These are phyloP conservation scores for Phytophthora melonis DNA, from an alignment of 352 stramenopile species.

Conservation along the genomic window DNA sequence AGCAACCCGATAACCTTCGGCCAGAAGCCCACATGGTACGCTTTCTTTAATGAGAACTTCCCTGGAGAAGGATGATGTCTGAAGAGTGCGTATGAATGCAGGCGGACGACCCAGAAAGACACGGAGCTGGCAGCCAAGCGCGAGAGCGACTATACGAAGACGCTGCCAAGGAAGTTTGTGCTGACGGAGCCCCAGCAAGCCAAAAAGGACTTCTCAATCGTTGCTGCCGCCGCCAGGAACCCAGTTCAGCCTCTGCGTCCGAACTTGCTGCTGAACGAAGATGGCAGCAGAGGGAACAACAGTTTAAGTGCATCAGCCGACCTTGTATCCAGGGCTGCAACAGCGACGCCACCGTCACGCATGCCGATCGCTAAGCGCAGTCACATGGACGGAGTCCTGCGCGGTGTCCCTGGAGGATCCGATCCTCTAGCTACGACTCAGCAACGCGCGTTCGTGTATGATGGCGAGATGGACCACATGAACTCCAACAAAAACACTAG, in stretches of 20 bases:
- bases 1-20: constrained; percentile 85
- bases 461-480: constrained; percentile 81
- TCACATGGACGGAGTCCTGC: constrained; percentile 83
- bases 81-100: constrained; percentile 33
- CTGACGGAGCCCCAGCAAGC: constrained; percentile 62
- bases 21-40: constrained; percentile 76
- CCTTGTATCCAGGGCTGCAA: constrained; percentile 6
- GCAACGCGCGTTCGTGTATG: constrained; percentile 66
- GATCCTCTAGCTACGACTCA: constrained; percentile 51
- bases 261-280: constrained; percentile 45
- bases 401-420: constrained; percentile 56
- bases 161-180: constrained; percentile 69
- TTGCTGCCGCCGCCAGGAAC: constrained; percentile 59
- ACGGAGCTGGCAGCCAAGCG: constrained; percentile 44
- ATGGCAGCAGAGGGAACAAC: constrained; percentile 36
- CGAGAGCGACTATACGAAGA: constrained; percentile 61
- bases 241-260: constrained; percentile 64
- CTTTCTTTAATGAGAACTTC: neutral
- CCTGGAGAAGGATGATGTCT: neutral
- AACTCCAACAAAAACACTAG: constrained; percentile 78
- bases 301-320: constrained; percentile 28
- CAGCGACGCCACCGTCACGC: constrained; percentile 34
- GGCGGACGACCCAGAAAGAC: constrained; percentile 58
- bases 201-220: constrained; percentile 56
- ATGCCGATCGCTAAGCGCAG: constrained; percentile 74